Evolutionary conservation across 805 yeast species (phyloP).

Genomic region (Starmerella powellii): DNA sequence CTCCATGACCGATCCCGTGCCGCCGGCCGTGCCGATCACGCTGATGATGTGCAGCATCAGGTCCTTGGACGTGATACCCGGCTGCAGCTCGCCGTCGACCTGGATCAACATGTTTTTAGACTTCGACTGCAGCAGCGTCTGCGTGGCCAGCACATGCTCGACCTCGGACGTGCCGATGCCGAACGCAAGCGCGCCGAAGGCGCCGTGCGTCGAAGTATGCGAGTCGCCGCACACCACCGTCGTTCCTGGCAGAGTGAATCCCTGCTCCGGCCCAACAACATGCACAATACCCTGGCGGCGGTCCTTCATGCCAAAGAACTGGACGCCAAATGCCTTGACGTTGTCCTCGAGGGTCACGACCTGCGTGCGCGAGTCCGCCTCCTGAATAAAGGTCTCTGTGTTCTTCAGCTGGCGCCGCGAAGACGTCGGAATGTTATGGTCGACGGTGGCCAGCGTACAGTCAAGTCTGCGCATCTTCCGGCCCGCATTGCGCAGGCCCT

Average conservation of each 20-base stretch:
- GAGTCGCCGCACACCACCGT: conserved; percentile 99
- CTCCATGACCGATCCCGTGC: conserved; percentile 94
- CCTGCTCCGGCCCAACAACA: conserved; percentile 98
- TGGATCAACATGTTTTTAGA: conserved; percentile 90
- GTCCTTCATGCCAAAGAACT: conserved; percentile 91
- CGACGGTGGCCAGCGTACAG: conserved; percentile 89
- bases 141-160: conserved; percentile 97
- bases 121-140: conserved; percentile 80
- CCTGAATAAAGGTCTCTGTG: conserved; percentile 69
- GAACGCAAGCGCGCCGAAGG: conserved; percentile 92
- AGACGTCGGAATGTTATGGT: conserved; percentile 92
- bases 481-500: conserved; percentile 79
- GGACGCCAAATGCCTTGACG: conserved; percentile 77
- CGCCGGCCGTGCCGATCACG: conserved; percentile 97
- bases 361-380: conserved; percentile 84
- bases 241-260: conserved; percentile 95
- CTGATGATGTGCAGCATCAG: conserved; percentile 89
- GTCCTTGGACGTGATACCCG: conserved; percentile 94
- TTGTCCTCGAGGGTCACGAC: conserved; percentile 86
- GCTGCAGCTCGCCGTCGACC: conserved; percentile 69
- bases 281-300: conserved; percentile 96
- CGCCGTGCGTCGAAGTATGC: conserved; percentile 98
- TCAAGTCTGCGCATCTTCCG: conserved; percentile 82
- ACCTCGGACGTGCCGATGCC: conserved; percentile 99
- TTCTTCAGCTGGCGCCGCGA: conserved; percentile 68